Percentiles rank a stretch among this genome's conserved stretches.
phyloP scores from a whole-genome alignment of 805 yeast genomes.

The Candida palmyrensis region DNA sequence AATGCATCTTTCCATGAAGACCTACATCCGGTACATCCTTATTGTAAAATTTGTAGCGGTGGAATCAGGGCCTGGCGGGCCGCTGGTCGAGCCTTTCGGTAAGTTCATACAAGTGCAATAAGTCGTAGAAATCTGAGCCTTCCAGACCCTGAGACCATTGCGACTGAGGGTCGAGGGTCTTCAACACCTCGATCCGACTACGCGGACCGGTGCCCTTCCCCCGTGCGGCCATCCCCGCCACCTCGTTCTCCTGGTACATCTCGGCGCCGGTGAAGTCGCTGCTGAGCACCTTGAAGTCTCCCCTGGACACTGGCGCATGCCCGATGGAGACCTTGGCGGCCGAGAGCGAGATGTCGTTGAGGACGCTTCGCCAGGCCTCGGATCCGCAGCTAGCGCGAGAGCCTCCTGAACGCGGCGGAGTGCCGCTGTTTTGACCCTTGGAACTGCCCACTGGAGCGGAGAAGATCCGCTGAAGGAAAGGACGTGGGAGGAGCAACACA shows the following conservation, averaged over 20 bases:
- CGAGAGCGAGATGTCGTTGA: slow-evolving; percentile 28
- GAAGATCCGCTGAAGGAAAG: neutral
- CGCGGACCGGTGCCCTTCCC: no score
- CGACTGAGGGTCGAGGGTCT: no score
- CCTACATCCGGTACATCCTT: neutral
- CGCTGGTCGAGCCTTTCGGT: no score
- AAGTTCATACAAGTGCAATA: no score
- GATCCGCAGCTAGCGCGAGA: slow-evolving; percentile 4
- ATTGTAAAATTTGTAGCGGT: slow-evolving; percentile 1
- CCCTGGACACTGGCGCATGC: slow-evolving; percentile 16
- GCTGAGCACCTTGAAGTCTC: slow-evolving; percentile 16
- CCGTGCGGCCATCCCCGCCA: no score
- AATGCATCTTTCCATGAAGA: slow-evolving; percentile 2
- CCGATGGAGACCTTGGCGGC: slow-evolving; percentile 36
- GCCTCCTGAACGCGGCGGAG: slow-evolving; percentile 3
- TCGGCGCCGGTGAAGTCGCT: slow-evolving; percentile 24
- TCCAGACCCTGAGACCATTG: no score
- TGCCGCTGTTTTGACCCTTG: neutral
- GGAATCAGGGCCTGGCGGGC: no score
- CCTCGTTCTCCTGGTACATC: slow-evolving; percentile 1
- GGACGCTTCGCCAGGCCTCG: slow-evolving; percentile 25
- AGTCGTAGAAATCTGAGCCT: no score
- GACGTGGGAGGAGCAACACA: no score
- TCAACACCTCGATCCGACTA: no score
- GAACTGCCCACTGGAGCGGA: neutral